A percentile compares a stretch with the other conserved stretches of the same genome.
These are phyloP conservation scores for Acacia confusa DNA, from an alignment of 306 rosid species.

Conservation along the genomic window DNA sequence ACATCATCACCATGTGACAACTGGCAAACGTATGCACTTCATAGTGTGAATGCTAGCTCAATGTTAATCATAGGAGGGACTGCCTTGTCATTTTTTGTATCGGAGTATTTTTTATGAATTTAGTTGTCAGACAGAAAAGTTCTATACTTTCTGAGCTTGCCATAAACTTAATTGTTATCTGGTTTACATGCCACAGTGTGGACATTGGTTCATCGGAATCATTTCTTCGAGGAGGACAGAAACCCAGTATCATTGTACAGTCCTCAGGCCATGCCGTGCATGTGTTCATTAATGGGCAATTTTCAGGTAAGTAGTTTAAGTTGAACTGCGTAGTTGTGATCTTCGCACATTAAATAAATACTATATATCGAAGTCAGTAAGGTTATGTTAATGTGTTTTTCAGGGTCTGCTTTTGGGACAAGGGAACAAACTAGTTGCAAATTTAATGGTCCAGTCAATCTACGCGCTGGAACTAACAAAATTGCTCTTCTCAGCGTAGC, in stretches of 20 bases:
- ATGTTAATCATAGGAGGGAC: neutral
- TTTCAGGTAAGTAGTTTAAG: constrained; percentile 60
- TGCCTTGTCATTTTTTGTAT: neutral
- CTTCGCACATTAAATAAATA: neutral
- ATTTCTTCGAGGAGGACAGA: constrained; percentile 66
- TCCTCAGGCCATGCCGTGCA: constrained; percentile 91
- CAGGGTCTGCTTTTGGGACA: constrained; percentile 89
- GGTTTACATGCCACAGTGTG: constrained; percentile 52
- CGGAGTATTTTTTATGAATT: neutral
- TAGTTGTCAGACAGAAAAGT: neutral
- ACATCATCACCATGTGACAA: no score
- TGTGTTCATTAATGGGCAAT: constrained; percentile 83
- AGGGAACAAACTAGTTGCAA: constrained; percentile 65
- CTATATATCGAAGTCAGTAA: constrained; percentile 10
- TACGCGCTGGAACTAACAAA: constrained; percentile 72
- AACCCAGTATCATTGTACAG: constrained; percentile 63
- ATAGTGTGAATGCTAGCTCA: neutral
- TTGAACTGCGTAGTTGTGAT: neutral
- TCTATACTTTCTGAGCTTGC: neutral
- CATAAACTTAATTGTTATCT: constrained; percentile 18
- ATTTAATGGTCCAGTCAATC: constrained; percentile 62
- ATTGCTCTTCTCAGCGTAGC: constrained; percentile 87
- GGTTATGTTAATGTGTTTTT: constrained; percentile 11
- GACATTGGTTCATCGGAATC: constrained; percentile 72
- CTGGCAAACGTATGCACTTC: neutral